Conservation (phyloP, 345 rosid genomes). For the Populus simonii region DNA sequence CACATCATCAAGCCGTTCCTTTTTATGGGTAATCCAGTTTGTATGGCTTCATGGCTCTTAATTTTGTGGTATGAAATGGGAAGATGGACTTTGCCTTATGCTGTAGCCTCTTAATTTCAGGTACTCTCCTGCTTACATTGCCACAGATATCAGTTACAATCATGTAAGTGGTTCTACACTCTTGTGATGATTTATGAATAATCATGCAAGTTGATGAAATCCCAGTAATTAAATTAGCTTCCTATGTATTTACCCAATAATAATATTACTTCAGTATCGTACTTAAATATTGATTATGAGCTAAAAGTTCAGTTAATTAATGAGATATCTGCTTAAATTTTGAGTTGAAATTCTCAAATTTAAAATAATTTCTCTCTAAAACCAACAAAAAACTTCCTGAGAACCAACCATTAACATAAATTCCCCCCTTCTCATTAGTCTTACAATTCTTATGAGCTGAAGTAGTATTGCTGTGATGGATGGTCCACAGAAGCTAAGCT, state of each 20-base stretch:
- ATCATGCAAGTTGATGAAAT: neutral
- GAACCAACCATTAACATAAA: neutral
- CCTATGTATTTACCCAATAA: too few relatives aligned
- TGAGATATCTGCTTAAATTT: neutral
- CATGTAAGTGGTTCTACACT: slow-evolving; percentile 47
- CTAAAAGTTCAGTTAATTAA: neutral
- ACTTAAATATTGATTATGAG: neutral
- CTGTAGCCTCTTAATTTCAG: slow-evolving; percentile 27
- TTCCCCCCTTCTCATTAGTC: neutral
- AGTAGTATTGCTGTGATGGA: neutral
- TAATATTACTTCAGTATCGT: neutral
- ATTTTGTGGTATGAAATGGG: neutral
- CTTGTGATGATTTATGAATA: neutral
- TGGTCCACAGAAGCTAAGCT: slow-evolving; percentile 57
- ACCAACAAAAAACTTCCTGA: neutral
- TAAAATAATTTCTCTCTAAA: neutral
- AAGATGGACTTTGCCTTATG: neutral
- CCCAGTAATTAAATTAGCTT: neutral
- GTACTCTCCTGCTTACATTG: slow-evolving; percentile 66
- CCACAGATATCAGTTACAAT: slow-evolving; percentile 58
- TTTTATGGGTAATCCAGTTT: slow-evolving; percentile 56
- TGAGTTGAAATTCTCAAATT: neutral
- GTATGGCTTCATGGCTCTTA: neutral
- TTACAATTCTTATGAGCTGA: neutral
- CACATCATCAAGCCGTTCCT: slow-evolving; percentile 59